Base-by-base conservation (phyloP, 352 stramenopile species). In the Phytophthora palmivora region DNA sequence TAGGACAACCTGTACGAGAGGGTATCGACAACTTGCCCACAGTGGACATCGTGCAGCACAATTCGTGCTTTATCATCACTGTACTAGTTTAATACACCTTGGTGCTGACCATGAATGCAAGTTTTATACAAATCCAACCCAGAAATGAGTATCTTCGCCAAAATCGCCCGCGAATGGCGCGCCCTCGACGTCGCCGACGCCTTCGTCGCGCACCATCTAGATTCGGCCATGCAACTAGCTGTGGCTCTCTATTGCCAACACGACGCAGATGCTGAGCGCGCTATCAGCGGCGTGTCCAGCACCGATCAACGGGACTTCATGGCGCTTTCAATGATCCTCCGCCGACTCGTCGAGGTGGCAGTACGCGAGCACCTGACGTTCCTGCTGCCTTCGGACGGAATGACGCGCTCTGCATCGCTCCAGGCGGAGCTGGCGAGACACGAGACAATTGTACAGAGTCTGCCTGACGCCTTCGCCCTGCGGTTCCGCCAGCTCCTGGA, bases 281-380 rank as follows among this genome's bases (percentile, higher is more conserved):
- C 21, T 9, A 43, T 39, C 9, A 34, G 37, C 0, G 45, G n/a
- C n/a, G 33, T 67, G 12, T 50, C 55, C 4, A 61, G 60, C 22
- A 50, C 63, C 34, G 78, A 88, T 0, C 70, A 78, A 41, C 76
- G 78, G 19, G 45, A 50, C 43, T 63, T 92, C 15, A 26, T 84
- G 39, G 51, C 62, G 2, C 63, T 85, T 4, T 65, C 65, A 37
- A 49, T 65, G 7, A 67, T 74, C 11, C 41, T 90, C 24, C 74
- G 74, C 16, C 63, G 70, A 3, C 63, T 92, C 10, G 8, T 89
- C n/a, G 74, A 84, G 15, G 48, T 69, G 19, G 60, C 74, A 8
- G 48, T 84, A 8, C 80, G 82, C 9, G 70, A 84, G 10, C 81
- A 72, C 46, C 72, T 88, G 76, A 61, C 43, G 44, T 88, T 89